phyloP scores from a whole-genome alignment of 306 rosid genomes.

The Styphnolobium japonicum region DNA sequence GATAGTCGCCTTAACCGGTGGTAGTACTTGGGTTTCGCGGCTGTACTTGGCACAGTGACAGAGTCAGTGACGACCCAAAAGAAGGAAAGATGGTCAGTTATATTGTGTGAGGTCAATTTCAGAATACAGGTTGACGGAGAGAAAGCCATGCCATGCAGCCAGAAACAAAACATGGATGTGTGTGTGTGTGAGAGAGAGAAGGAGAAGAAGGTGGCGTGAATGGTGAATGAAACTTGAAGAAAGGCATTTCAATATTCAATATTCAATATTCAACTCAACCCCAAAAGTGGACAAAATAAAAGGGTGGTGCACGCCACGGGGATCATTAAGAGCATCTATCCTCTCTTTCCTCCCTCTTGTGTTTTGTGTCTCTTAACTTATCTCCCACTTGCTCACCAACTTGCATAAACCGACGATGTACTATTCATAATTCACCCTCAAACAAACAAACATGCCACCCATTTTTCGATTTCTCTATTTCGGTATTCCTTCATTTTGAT shows the following conservation, averaged over 20 bases:
- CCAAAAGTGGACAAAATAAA: constrained; percentile 35
- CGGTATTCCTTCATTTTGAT: constrained; percentile 1
- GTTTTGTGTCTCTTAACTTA: neutral
- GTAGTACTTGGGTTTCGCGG: neutral
- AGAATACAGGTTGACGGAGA: neutral
- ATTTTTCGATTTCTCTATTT: neutral
- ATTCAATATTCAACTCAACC: constrained; percentile 2
- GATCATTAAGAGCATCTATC: constrained; percentile 39
- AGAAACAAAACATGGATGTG: neutral
- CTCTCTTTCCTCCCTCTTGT: neutral
- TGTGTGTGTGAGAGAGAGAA: neutral
- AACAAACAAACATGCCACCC: neutral
- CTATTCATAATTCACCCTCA: constrained; percentile 27
- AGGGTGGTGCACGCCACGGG: constrained; percentile 18
- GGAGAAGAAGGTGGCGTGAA: constrained; percentile 34
- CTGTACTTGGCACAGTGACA: neutral
- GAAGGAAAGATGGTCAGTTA: neutral
- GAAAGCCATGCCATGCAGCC: neutral
- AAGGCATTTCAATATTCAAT: neutral
- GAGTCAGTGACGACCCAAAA: neutral
- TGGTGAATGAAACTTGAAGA: neutral
- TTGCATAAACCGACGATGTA: constrained; percentile 42
- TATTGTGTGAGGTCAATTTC: neutral
- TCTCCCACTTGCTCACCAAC: constrained; percentile 58
- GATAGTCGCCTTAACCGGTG: neutral